phyloP scores from a whole-genome alignment of 768 basidiomycete genomes.

The Kwoniella bestiolae region DNA sequence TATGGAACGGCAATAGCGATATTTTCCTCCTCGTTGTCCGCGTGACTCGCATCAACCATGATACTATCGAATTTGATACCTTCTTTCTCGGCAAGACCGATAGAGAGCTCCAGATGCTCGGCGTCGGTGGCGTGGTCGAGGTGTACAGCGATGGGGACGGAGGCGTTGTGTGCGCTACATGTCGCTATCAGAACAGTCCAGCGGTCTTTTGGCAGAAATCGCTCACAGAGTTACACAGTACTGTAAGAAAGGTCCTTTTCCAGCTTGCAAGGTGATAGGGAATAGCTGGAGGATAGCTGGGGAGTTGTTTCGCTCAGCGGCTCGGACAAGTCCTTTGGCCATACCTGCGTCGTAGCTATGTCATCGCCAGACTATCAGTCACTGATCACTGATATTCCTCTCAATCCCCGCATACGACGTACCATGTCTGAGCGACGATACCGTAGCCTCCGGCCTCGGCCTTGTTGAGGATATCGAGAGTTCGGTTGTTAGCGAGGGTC shows the following conservation, averaged over 20 bases:
- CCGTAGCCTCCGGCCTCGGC: constrained; percentile 55
- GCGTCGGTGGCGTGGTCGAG: constrained; percentile 57
- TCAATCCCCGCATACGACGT: not conserved
- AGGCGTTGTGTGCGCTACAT: constrained; percentile 55
- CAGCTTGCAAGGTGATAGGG: constrained; percentile 52
- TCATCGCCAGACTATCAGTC: not conserved
- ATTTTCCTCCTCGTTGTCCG: constrained; percentile 56
- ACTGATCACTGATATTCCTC: not conserved
- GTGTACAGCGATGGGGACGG: constrained; percentile 57
- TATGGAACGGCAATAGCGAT: constrained; percentile 53
- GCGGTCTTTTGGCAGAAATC: not conserved
- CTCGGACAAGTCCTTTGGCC: constrained; percentile 55
- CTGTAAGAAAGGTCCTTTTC: constrained; percentile 51
- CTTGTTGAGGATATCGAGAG: constrained; percentile 54
- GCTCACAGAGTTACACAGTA: constrained; percentile 52
- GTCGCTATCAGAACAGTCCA: not conserved
- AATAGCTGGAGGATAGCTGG: constrained; percentile 58
- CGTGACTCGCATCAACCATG: constrained; percentile 58
- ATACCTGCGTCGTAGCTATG: constrained; percentile 51
- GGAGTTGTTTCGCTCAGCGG: constrained; percentile 53
- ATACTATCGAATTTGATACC: constrained; percentile 58
- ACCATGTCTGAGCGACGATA: constrained; percentile 52
- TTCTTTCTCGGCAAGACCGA: constrained; percentile 54
- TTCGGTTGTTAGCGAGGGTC: constrained; percentile 48
- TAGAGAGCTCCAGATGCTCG: constrained; percentile 56